Evolutionary conservation across 2,329 filamentous ascomycete species (phyloP).

Genomic region (Arachnopeziza araneosa): DNA sequence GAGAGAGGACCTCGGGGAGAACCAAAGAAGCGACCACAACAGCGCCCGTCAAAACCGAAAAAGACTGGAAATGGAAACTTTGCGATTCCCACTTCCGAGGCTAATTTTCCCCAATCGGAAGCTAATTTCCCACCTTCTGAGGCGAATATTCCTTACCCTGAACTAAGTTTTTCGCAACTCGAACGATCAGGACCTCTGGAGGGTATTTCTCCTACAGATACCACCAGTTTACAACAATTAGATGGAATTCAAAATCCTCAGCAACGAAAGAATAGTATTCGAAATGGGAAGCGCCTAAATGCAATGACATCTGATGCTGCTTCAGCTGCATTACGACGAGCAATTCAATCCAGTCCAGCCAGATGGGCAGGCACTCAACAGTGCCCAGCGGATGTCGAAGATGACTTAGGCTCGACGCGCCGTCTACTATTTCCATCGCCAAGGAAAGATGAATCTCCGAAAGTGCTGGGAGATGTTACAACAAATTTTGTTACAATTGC

Average conservation of each 20-base stretch:
- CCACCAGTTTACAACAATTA: background rate
- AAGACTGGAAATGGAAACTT: conserved; percentile 10
- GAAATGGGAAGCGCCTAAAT: conserved; percentile 24
- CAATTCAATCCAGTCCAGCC: conserved; percentile 34
- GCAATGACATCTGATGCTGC: conserved; percentile 29
- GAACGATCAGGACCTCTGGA: conserved; percentile 8
- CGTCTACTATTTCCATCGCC: conserved; percentile 75
- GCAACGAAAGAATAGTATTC: conserved; percentile 22
- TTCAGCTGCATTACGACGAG: conserved; percentile 26
- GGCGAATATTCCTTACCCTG: conserved; percentile 3
- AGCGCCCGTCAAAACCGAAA: conserved; percentile 29
- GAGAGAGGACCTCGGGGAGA: conserved; percentile 42
- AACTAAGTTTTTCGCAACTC: background rate
- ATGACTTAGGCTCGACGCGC: conserved; percentile 52
- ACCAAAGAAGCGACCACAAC: conserved; percentile 30
- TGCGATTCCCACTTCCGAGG: conserved; percentile 16
- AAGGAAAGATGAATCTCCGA: conserved; percentile 56
- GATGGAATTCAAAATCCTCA: conserved; percentile 9
- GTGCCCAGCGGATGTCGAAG: conserved; percentile 50
- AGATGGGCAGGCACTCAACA: conserved; percentile 45
- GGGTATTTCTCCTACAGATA: conserved; percentile 3
- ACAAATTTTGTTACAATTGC: conserved; percentile 46
- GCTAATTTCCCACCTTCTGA: conserved; percentile 8
- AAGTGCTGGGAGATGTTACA: conserved; percentile 53
- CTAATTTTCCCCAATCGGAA: conserved; percentile 31